Base-by-base conservation (phyloP, 2,329 filamentous ascomycete species). In the Colletotrichum sansevieriae region DNA sequence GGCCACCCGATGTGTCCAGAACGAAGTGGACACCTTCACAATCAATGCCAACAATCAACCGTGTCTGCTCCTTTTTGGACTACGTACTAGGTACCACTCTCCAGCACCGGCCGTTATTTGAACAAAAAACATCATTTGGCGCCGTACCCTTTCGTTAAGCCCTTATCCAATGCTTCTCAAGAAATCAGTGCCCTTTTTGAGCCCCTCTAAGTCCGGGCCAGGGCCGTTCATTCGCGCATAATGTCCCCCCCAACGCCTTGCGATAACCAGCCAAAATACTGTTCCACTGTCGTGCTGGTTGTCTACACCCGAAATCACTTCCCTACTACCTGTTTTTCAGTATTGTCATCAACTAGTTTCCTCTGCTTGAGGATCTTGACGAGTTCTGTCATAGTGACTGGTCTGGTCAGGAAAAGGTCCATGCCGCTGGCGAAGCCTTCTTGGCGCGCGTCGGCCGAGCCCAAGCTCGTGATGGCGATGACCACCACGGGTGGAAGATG, bases 371-470 rank as follows among this genome's bases (percentile, higher is more conserved):
- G 20, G 11, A 72, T 72, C 29, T 60, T 60, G 29, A 69, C 61
- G 25, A 82, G 71, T 56, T 81, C 77, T 2, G 74, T 75, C 22
- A 80, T 70, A 12, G 78, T 72, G 8, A 84, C 81, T 2, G 83
- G 83, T 71, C 84, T 84, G 67, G 83, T 83, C 47, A 85, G 70
- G 68, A 83, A 84, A 1, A 83, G 68, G 71, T 85, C 82, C 47
- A 84, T 78, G 1, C 83, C 83, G 62, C 77, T 80, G 11, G 77
- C 79, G 62, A 82, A 82, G 0, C 82, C 82, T 65, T 84, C 83
- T 69, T 83, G 79, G 61, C 83, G 78, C 2, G 81, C 81, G 41
- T 78, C 77, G 0, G 78, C 75, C 60, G 80, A 81, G 0, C 81
- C 82, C 6, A 83, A 74, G 0, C 83, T 83, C 0, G 82, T 83